These are phyloP conservation scores for Cyberlindnera japonica DNA, from an alignment of 805 yeast genomes.

Conservation along the genomic window DNA sequence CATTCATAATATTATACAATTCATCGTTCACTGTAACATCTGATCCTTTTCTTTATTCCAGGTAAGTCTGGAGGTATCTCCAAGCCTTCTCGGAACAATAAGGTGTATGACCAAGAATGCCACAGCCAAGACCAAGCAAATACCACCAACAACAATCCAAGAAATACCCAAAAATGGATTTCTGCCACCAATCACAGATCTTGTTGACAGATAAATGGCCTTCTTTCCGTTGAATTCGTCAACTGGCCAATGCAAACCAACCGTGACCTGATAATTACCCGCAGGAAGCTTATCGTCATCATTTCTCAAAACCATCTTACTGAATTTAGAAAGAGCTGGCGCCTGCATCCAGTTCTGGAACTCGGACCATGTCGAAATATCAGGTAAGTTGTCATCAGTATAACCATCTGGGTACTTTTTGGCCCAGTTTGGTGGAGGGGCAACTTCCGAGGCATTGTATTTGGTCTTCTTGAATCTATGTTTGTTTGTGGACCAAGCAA, in stretches of 20 bases:
- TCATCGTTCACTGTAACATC: conserved; percentile 9
- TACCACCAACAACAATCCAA: conserved; percentile 73
- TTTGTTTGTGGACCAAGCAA: conserved; percentile 71
- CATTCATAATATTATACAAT: conserved; percentile 1
- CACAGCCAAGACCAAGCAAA: conserved; percentile 57
- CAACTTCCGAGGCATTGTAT: conserved; percentile 57
- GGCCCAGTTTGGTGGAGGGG: conserved; percentile 83
- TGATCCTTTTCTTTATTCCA: conserved; percentile 61
- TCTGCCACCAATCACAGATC: conserved; percentile 74
- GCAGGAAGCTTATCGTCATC: conserved; percentile 47
- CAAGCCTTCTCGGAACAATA: conserved; percentile 65
- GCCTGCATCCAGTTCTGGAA: conserved; percentile 88
- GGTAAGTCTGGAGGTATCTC: conserved; percentile 65
- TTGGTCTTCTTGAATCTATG: conserved; percentile 59
- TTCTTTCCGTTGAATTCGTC: conserved; percentile 64
- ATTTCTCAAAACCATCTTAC: conserved; percentile 63
- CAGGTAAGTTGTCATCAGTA: conserved; percentile 65
- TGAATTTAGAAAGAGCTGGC: conserved; percentile 65
- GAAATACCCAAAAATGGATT: conserved; percentile 67
- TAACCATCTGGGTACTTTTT: conserved; percentile 71
- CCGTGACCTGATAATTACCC: conserved; percentile 61
- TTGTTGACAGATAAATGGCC: conserved; percentile 61
- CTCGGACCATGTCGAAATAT: conserved; percentile 60
- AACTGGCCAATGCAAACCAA: conserved; percentile 81
- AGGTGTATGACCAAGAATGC: conserved; percentile 50